These are phyloP conservation scores for Acanthochlamys bracteata DNA, from an alignment of 106 monocot species.

Conservation along the genomic window DNA sequence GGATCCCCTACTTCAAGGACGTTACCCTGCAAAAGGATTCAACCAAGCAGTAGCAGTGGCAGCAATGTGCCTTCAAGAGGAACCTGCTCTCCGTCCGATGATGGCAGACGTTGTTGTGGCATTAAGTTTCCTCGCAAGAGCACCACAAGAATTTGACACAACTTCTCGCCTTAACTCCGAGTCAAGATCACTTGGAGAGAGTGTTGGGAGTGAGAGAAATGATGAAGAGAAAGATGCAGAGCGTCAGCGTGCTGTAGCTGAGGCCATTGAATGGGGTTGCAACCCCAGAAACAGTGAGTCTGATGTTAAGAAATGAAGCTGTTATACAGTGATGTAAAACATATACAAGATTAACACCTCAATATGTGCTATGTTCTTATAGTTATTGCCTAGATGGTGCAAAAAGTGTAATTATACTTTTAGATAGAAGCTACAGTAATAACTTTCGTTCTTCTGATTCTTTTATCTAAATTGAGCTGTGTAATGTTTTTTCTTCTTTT, in stretches of 20 bases:
- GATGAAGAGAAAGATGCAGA: slow-evolving; percentile 8
- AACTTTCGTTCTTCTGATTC: too few relatives aligned
- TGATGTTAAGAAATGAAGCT: slow-evolving; percentile 1
- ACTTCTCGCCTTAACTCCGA: neutral
- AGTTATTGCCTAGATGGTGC: too few relatives aligned
- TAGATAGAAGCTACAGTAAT: too few relatives aligned
- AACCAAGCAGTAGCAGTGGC: slow-evolving; percentile 52
- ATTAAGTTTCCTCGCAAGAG: slow-evolving; percentile 19
- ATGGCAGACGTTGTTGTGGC: slow-evolving; percentile 39
- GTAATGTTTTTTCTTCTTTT: too few relatives aligned
- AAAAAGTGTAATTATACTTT: too few relatives aligned
- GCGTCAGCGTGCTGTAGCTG: slow-evolving; percentile 18
- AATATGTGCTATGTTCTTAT: too few relatives aligned
- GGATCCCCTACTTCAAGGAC: slow-evolving; percentile 31
- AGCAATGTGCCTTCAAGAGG: slow-evolving; percentile 62
- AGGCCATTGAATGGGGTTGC: slow-evolving; percentile 31
- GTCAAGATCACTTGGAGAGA: neutral
- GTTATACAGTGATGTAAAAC: neutral
- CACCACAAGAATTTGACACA: neutral
- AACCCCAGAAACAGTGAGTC: slow-evolving; percentile 23
- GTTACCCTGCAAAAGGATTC: slow-evolving; percentile 26
- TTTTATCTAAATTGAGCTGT: too few relatives aligned
- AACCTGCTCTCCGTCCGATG: slow-evolving; percentile 30
- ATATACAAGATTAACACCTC: too few relatives aligned
- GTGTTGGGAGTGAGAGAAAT: neutral